Conservation (phyloP, 176 grass and related monocot genomes). For the Ensete ventricosum region DNA sequence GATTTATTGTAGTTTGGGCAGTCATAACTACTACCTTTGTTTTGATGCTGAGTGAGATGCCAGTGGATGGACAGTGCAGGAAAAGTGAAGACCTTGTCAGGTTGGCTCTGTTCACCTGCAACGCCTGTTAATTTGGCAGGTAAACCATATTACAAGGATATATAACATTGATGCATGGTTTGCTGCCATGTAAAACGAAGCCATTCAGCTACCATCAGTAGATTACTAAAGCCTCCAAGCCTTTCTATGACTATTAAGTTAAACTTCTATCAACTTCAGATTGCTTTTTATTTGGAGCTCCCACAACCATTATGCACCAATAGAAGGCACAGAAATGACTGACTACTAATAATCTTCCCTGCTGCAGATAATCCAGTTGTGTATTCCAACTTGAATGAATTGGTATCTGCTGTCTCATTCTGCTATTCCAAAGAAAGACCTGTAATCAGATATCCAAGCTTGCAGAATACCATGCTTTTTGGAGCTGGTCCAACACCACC, state of each 20-base stretch:
- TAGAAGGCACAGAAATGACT: too few species aligned
- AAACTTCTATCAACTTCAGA: too few species aligned
- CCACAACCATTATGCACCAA: too few species aligned
- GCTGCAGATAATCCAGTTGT: too few species aligned
- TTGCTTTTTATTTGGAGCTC: too few species aligned
- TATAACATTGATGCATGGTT: constrained; percentile 2
- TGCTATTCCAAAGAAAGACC: not conserved
- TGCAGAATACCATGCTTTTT: not conserved
- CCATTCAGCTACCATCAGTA: too few species aligned
- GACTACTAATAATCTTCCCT: too few species aligned
- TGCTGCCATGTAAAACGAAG: too few species aligned
- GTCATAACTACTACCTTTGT: not conserved
- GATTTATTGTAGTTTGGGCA: not conserved
- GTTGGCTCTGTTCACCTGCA: not conserved
- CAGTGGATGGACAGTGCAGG: too few species aligned
- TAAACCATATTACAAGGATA: not conserved
- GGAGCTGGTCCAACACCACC: not conserved
- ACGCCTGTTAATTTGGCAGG: not conserved
- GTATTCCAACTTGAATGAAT: too few species aligned
- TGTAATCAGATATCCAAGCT: not conserved
- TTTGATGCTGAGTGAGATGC: not conserved
- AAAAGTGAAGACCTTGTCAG: constrained; percentile 2
- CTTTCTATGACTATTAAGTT: too few species aligned
- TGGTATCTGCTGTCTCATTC: not conserved
- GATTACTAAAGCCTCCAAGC: too few species aligned